Base-by-base conservation (phyloP, 768 basidiomycete genomes). In the Brasilioporus rufonigricans region DNA sequence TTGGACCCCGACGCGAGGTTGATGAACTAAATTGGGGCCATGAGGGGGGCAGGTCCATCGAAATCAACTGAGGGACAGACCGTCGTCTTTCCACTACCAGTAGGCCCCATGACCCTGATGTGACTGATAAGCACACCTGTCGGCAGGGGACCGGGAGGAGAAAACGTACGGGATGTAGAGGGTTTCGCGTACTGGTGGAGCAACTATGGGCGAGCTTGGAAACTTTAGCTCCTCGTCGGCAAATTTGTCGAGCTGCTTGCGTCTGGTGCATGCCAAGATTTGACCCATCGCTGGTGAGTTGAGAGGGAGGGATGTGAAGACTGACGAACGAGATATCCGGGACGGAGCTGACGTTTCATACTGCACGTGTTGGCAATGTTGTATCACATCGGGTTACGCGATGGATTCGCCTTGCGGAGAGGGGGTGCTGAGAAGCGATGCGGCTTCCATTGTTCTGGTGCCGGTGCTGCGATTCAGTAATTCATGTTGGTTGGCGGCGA, bases 11-110 rank as follows among this genome's bases (percentile, higher is more conserved):
- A 65, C 21, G 71, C 68, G 8, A 58, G 47, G 60, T 75, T 75
- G 64, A 75, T 71, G 58, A 75, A 74, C 74, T 75, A 16, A 21
- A 11, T n/a, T 18, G 7, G 48, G 12, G n/a, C 8, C 2, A 23
- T 61, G 52, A 61, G 62, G 29, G 45, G 45, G 33, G 24, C 5
- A 4, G 29, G 13, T 1, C 21, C 18, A 35, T 39, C 5, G 32
- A 21, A 13, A 47, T 39, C 8, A 24, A 47, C 14, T 18, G n/a
- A 26, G 40, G 44, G 55, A 66, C 66, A 8, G 1, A 71, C 70
- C 47, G 70, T 72, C 40, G 70, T 72, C 63, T 71, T 71, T 27
- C 70, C 70, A n/a, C 65, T 72, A 8, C 70, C 70, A 48, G 70
- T 71, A 35, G 65, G 60, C n/a, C 70, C 70, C 70, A 71, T 71